Percentiles rank a stretch among this genome's conserved stretches.
These are phyloP conservation scores for Singerocomus inundabilis DNA, from an alignment of 1,284 basidiomycete genomes.

Conservation along the genomic window DNA sequence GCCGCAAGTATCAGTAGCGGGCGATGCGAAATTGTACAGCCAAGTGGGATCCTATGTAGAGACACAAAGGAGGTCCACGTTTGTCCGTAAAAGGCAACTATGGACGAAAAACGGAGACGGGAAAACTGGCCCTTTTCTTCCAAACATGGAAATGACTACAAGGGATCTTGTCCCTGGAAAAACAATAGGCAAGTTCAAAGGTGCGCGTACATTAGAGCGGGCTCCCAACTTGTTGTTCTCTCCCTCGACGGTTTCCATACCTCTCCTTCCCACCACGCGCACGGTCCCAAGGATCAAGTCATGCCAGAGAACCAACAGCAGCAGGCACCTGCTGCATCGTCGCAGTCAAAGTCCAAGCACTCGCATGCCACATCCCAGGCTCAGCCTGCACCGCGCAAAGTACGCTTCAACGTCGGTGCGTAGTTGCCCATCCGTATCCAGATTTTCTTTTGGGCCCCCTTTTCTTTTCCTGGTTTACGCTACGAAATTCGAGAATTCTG, in stretches of 20 bases:
- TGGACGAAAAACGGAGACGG: slow-evolving; percentile 9
- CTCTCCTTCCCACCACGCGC: background rate
- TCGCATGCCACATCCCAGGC: slow-evolving; percentile 59
- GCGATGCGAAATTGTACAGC: no score
- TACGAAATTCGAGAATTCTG: background rate
- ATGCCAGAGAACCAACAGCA: slow-evolving; percentile 30
- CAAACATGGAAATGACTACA: slow-evolving; percentile 10
- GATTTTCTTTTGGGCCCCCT: background rate
- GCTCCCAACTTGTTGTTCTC: slow-evolving; percentile 8
- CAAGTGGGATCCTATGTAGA: no score
- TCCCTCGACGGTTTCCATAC: slow-evolving; percentile 3
- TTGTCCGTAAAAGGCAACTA: background rate
- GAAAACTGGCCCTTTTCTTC: slow-evolving; percentile 2
- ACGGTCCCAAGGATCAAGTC: background rate
- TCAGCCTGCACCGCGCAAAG: slow-evolving; percentile 76
- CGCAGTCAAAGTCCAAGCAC: slow-evolving; percentile 56
- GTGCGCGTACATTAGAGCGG: slow-evolving; percentile 7
- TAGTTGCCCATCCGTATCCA: slow-evolving; percentile 12
- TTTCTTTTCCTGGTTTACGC: background rate
- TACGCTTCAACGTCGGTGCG: slow-evolving; percentile 90
- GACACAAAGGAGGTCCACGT: background rate
- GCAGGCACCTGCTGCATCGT: slow-evolving; percentile 3
- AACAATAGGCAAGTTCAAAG: slow-evolving; percentile 15
- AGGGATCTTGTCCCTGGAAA: slow-evolving; percentile 20
- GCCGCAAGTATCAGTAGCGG: no score